Conservation (phyloP, 768 basidiomycete genomes). For the Pleurotus tuoliensis region DNA sequence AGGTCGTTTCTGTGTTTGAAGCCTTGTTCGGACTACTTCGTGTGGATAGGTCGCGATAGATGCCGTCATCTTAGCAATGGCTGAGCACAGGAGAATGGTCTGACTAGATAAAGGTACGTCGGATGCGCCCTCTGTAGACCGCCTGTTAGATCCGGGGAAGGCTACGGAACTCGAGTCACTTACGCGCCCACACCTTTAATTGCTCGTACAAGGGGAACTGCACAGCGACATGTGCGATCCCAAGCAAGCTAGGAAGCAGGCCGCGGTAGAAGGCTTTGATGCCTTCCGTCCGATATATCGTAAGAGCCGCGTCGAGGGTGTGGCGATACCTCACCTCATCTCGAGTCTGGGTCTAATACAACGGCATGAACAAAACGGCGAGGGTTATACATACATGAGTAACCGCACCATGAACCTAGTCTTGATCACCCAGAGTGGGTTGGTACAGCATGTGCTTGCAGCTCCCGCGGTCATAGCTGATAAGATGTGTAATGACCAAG, state of each 20-base stretch:
- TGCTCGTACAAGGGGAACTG: slow-evolving; percentile 97
- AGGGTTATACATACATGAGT: slow-evolving; percentile 3
- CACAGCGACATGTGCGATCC: slow-evolving; percentile 92
- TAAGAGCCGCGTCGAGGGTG: slow-evolving; percentile 83
- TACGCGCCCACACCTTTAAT: slow-evolving; percentile 83
- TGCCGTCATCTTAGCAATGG: slow-evolving; percentile 94
- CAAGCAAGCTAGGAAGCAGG: slow-evolving; percentile 86
- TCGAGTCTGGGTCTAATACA: slow-evolving; percentile 72
- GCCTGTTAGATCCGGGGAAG: neutral
- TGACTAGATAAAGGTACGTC: slow-evolving; percentile 48
- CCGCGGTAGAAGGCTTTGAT: slow-evolving; percentile 90
- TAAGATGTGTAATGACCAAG: slow-evolving; percentile 84
- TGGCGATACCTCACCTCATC: slow-evolving; percentile 80
- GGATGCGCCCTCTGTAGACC: slow-evolving; percentile 38
- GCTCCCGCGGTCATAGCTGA: slow-evolving; percentile 97
- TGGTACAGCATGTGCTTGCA: slow-evolving; percentile 88
- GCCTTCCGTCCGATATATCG: slow-evolving; percentile 91
- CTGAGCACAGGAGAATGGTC: slow-evolving; percentile 85
- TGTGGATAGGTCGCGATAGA: slow-evolving; percentile 96
- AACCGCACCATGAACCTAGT: slow-evolving; percentile 91
- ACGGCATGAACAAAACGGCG: slow-evolving; percentile 8
- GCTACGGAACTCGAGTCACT: slow-evolving; percentile 29
- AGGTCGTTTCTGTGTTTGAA: slow-evolving; percentile 81
- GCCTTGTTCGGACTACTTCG: slow-evolving; percentile 96
- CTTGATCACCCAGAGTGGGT: slow-evolving; percentile 98